Evolutionary conservation across 2,329 filamentous ascomycete species (phyloP).

Genomic region (Cladosporium sp.): DNA sequence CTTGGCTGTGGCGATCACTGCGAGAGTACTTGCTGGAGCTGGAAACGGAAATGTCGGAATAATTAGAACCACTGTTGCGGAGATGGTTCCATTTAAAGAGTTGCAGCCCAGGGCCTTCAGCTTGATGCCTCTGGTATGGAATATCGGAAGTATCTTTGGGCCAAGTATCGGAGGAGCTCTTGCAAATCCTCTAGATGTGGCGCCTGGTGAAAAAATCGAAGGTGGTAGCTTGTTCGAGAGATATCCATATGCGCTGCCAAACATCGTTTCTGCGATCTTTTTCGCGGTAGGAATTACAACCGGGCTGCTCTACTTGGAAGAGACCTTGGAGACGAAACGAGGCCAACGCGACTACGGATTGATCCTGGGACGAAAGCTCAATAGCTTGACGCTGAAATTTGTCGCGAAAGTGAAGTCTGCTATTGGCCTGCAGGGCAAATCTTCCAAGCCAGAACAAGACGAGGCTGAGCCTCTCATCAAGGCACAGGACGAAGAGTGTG

Average conservation of each 20-base stretch:
- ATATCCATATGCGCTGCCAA: slow-evolving; percentile 82
- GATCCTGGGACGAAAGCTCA: slow-evolving; percentile 64
- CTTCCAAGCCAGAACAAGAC: not conserved
- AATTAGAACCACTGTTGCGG: slow-evolving; percentile 77
- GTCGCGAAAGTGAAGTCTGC: not conserved
- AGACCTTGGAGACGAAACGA: slow-evolving; percentile 74
- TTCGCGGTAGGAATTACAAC: slow-evolving; percentile 73
- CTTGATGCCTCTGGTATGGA: slow-evolving; percentile 90
- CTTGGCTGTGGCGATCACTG: slow-evolving; percentile 72
- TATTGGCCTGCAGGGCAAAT: slow-evolving; percentile 1
- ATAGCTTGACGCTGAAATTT: not conserved
- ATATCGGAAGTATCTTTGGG: slow-evolving; percentile 80
- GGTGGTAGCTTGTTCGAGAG: slow-evolving; percentile 63
- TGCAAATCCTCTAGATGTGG: slow-evolving; percentile 72
- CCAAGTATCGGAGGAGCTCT: slow-evolving; percentile 84
- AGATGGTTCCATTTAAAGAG: slow-evolving; percentile 83
- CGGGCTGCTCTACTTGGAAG: slow-evolving; percentile 75
- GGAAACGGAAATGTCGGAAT: slow-evolving; percentile 86
- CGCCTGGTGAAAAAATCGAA: slow-evolving; percentile 48
- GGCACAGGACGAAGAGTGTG: slow-evolving; percentile 20
- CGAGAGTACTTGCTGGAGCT: slow-evolving; percentile 73
- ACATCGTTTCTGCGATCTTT: slow-evolving; percentile 69
- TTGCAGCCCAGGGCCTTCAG: slow-evolving; percentile 87
- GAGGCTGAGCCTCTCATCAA: slow-evolving; percentile 24
- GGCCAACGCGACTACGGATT: slow-evolving; percentile 71